Base-by-base conservation (phyloP, 805 yeast species). In the Yamadazyma paraphyllophila region DNA sequence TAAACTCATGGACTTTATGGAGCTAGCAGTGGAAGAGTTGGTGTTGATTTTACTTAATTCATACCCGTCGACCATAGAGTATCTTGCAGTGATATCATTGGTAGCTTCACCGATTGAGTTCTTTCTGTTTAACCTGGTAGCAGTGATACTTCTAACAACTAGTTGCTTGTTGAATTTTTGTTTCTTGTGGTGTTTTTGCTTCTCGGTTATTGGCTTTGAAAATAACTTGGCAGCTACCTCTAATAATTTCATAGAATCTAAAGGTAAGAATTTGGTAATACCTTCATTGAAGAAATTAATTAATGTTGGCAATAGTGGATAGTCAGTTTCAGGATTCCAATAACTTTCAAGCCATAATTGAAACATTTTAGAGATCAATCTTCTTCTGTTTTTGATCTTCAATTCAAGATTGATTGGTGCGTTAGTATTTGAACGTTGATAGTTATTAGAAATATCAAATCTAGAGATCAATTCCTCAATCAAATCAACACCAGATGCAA, bases 271-370 rank as follows among this genome's bases (percentile, higher is more conserved):
- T 10, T 62, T 57, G n/a, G 79, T 71, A n/a, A 82, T 73, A 11
- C 83, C 89, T 62, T 87, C 96, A 60, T 86, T 87, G 58, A 88
- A 83, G 59, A 89, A 85, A 57, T 86, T 86, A 37, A 86, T 75
- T 56, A 89, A 66, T 0, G 88, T 83, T 10, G 94, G 80, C 38
- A 90, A 66, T 33, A 83, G 68, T 20, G 63, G 65, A 49, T 77
- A 78, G 61, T 90, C 96, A 5, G 64, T 44, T 36, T 75, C 72
- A 39, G 77, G 79, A 51, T 82, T 80, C 97, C 97, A 92, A 60
- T 85, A 90, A 42, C 94, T 83, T 62, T 89, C 96, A 62, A 92
- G 67, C 99, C 99, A 92, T 30, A 80, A 69, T 60, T 82, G 86
- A 59, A 90, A 79, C 61, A 85, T 73, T 52, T 78, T 80, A 53